Evolutionary conservation across 768 basidiomycete species (phyloP).

Genomic region (Tulasnella sp.): DNA sequence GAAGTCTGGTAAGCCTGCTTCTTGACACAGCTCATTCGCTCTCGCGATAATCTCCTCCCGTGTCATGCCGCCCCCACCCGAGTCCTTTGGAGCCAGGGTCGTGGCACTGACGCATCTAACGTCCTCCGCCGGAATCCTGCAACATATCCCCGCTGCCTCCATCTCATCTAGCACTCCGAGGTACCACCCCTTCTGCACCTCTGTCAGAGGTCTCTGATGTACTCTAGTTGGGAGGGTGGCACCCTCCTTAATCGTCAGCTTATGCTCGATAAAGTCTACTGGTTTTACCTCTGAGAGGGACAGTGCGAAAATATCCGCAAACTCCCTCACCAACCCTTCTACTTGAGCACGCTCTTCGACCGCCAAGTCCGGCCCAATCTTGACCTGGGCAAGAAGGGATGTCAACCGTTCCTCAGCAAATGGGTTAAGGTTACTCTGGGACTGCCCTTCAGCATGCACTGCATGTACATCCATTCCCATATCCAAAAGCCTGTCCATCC

Average conservation of each 20-base stretch:
- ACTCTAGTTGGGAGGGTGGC: conserved; percentile 43
- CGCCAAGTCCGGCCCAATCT: conserved; percentile 44
- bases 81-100: conserved; percentile 48
- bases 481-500: too few species aligned
- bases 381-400: conserved; percentile 37
- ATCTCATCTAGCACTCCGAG: conserved; percentile 46
- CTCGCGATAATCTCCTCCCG: conserved; percentile 45
- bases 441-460: too few species aligned
- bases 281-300: conserved; percentile 47
- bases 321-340: conserved; percentile 40
- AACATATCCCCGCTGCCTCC: conserved; percentile 45
- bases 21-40: conserved; percentile 46
- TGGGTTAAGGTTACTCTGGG: not conserved
- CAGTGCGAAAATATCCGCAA: conserved; percentile 50
- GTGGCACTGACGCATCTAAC: conserved; percentile 48
- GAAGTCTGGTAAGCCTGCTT: conserved; percentile 38
- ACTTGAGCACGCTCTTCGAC: conserved; percentile 41
- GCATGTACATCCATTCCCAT: too few species aligned
- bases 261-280: conserved; percentile 45
- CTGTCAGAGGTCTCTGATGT: conserved; percentile 44
- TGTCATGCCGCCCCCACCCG: conserved; percentile 42
- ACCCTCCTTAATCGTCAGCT: conserved; percentile 44
- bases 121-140: conserved; percentile 40
- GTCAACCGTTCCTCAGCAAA: conserved; percentile 35
- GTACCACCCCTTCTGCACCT: conserved; percentile 44